Percentiles rank a stretch among this genome's conserved stretches.
These are phyloP conservation scores for Periconia macrospinosa DNA, from an alignment of 2,329 filamentous ascomycete species.

Conservation along the genomic window DNA sequence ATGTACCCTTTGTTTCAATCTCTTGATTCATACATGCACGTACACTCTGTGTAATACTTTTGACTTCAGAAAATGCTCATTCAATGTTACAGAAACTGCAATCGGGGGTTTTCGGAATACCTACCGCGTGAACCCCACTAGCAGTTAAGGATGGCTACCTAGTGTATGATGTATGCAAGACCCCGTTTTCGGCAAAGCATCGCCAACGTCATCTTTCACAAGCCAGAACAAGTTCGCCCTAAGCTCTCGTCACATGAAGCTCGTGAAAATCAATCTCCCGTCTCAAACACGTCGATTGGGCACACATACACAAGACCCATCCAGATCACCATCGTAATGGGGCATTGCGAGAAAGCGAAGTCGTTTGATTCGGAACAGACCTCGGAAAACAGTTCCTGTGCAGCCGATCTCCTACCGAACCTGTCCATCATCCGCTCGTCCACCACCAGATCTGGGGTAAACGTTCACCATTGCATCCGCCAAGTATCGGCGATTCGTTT, in stretches of 20 bases:
- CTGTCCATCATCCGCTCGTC: conserved; percentile 37
- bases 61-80: no score
- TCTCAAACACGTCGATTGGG: not conserved
- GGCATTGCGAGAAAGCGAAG: no score
- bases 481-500: conserved; percentile 12
- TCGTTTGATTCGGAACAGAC: not conserved
- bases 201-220: conserved; percentile 40
- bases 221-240: conserved; percentile 8
- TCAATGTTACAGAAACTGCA: no score
- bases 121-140: not conserved
- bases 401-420: conserved; percentile 35
- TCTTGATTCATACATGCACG: no score
- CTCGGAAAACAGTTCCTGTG: conserved; percentile 13
- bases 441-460: conserved; percentile 38
- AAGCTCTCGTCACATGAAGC: not conserved
- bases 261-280: not conserved
- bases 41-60: no score
- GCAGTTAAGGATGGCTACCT: no score
- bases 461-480: conserved; percentile 12
- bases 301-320: not conserved
- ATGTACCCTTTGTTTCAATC: no score
- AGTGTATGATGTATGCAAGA: no score
- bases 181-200: not conserved
- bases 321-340: no score
- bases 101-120: not conserved